phyloP scores from a whole-genome alignment of 257 asterid genomes.

The Scutellaria galericulata region DNA sequence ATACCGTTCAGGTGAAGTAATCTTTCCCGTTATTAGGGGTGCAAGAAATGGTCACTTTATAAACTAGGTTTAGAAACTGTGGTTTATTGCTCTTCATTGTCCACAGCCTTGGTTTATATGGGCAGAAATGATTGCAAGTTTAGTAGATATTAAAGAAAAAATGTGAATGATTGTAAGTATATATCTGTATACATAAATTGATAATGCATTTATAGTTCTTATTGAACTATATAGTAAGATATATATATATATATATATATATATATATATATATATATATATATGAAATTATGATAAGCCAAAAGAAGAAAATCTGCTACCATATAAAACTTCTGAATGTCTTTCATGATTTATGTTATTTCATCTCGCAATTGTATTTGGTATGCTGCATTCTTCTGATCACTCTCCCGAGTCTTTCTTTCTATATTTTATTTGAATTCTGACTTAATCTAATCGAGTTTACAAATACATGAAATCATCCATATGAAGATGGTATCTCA shows the following conservation, averaged over 20 bases:
- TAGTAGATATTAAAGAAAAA: conserved; percentile 15
- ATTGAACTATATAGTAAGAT: background rate
- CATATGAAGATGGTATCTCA: no score
- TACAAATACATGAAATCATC: no score
- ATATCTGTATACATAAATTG: conserved; percentile 11
- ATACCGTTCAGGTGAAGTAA: conserved; percentile 15
- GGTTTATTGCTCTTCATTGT: conserved; percentile 42
- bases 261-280: no score
- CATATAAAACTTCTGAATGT: no score
- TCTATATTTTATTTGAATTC: no score
- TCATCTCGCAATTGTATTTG: no score
- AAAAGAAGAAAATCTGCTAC: conserved; percentile 7
- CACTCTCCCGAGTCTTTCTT: no score
- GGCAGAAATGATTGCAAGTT: conserved; percentile 45
- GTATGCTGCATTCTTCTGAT: no score
- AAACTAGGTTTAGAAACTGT: conserved; percentile 33
- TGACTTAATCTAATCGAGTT: no score
- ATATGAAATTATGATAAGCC: conserved; percentile 5
- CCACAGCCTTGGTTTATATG: conserved; percentile 33
- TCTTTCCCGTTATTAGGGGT: conserved; percentile 12
- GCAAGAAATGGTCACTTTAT: conserved; percentile 29
- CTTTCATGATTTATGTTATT: no score
- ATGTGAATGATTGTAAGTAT: conserved; percentile 22
- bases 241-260: no score
- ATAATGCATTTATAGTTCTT: conserved; percentile 41